Evolutionary conservation across 23 red algal genomes (phyloP), one percentile per base, ranked within the genome.

Genomic region (Gracilariopsis chorda): DNA sequence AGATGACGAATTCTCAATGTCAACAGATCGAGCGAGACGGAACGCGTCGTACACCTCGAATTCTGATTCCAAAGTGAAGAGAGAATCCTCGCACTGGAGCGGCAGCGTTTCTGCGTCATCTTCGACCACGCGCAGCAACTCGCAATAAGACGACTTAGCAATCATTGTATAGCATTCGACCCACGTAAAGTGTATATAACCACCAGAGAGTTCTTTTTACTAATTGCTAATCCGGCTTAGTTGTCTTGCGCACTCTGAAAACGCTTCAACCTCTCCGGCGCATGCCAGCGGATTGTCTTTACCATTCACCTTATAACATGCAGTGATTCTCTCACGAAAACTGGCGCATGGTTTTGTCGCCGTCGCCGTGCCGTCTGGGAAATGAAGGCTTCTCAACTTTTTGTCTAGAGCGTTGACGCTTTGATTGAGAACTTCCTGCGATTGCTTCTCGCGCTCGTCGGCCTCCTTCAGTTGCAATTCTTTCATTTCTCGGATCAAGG

Each of bases 211-310:
- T n/a, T n/a, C n/a, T 57, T 80, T 80, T 67, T 46, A 36, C 42
- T 84, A 67, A 45, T 67, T 45, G 47, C 85, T 76, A 48, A 89
- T 78, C 48, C 72, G 76, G 58, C 65, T 78, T 51, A 89, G 36
- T 76, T 89, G 85, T 52, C 78, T 89, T 8, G 85, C 85, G 25
- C 85, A 89, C 43, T 89, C 85, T 56, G 85, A 63, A 41, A 89
- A 89, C 30, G 85, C 85, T 61, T 89, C 85, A 25, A 89, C 84
- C 28, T 89, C 65, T 20, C 68, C 72, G 12, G 70, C 36, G 68
- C 85, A 89, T 14, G 72, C 68, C 21, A 89, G 41, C 14, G 85
- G 69, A 53, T 89, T 89, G 5, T 89, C 85, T 21, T 63, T 78
- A 25, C 85, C 85, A 34, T 89, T 77, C 21, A 58, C 53, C 58